Evolutionary conservation across 495 filamentous ascomycete genomes (phyloP), one percentile per base, ranked within the genome.

Genomic region (Xylaria longipes): DNA sequence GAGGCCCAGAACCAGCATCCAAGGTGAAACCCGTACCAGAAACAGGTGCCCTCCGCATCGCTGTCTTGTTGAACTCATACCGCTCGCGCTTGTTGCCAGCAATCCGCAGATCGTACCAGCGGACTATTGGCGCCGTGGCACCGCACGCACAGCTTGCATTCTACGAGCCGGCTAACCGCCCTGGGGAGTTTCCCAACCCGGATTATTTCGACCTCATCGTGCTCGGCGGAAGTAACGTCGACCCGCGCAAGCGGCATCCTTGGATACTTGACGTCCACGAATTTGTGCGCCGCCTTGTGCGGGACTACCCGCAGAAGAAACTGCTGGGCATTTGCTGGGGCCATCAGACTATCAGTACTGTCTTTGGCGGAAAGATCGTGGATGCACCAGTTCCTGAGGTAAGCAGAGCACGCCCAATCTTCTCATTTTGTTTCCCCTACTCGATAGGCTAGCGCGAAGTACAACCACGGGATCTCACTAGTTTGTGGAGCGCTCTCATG

Each of bases 271-370:
- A 82, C 43, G 78, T 85, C 12, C 83, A 84, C 61, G 54, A 74
- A 2, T 86, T 83, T 64, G 72, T 87, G 29, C 79, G 79, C 22
- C 77, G 76, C 35, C 72, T 82, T 8, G 81, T 82, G n/a, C 64
- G 45, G 8, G 61, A 80, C 35, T 75, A 75, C 67, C 83, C 83
- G 29, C 57, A 76, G 43, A 80, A 81, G 73, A 87, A 87, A 72
- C 62, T 87, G 43, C 67, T 81, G 14, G 82, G 83, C 0, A 81
- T 86, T 22, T 84, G 83, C 76, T 86, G 84, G 84, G 85, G 84
- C 35, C 83, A 86, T 73, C 83, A 87, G 76, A 83, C 82, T 37
- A 81, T 85, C 37, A 73, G 73, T 7, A 52, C 81, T 29, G 62
- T 84, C 22, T 83, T 85, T 72, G 84, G 85, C 4, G 84, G 79